A percentile compares a stretch with the other conserved stretches of the same genome.
These are phyloP conservation scores for Phytophthora sp. DNA, from an alignment of 352 stramenopile genomes.

Conservation along the genomic window DNA sequence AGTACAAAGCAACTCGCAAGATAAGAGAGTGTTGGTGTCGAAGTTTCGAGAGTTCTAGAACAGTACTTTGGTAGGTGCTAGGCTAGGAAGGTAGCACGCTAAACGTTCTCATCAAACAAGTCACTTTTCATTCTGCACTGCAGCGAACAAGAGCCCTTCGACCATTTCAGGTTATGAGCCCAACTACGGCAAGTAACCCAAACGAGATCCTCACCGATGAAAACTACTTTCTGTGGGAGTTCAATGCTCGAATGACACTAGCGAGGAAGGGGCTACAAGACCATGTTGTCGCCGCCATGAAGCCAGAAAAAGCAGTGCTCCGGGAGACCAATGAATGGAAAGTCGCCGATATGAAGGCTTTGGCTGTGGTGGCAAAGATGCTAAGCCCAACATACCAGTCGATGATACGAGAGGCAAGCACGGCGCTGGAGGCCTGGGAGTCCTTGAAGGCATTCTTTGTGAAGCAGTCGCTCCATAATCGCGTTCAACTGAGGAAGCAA, in stretches of 20 bases:
- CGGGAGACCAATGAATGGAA: slow-evolving; percentile 23
- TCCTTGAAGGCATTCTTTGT: slow-evolving; percentile 15
- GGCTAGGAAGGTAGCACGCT: too few species aligned
- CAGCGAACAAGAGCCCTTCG: not conserved
- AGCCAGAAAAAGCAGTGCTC: slow-evolving; percentile 6
- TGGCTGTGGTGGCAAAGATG: slow-evolving; percentile 17
- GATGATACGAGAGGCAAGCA: slow-evolving; percentile 10
- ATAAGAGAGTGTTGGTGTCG: too few species aligned
- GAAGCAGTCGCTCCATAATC: slow-evolving; percentile 25
- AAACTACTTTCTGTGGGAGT: slow-evolving; percentile 26
- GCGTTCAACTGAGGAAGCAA: slow-evolving; percentile 30
- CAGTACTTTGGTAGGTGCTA: too few species aligned
- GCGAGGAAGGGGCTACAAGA: slow-evolving; percentile 14
- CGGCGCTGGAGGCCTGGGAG: slow-evolving; percentile 18
- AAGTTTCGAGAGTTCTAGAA: too few species aligned
- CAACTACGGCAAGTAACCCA: not conserved
- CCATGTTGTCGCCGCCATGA: slow-evolving; percentile 9
- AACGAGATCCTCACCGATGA: slow-evolving; percentile 17
- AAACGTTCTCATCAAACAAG: too few species aligned
- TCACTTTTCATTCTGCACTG: not conserved
- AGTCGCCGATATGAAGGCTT: slow-evolving; percentile 20
- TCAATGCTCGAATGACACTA: slow-evolving; percentile 19
- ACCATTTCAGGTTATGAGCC: slow-evolving; percentile 23
- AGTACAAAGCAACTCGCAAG: too few species aligned
- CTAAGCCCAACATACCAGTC: slow-evolving; percentile 11